Percentiles rank a stretch among this genome's conserved stretches.
phyloP scores from a whole-genome alignment of 2,329 filamentous ascomycete genomes.

The Ascochyta rabiei region DNA sequence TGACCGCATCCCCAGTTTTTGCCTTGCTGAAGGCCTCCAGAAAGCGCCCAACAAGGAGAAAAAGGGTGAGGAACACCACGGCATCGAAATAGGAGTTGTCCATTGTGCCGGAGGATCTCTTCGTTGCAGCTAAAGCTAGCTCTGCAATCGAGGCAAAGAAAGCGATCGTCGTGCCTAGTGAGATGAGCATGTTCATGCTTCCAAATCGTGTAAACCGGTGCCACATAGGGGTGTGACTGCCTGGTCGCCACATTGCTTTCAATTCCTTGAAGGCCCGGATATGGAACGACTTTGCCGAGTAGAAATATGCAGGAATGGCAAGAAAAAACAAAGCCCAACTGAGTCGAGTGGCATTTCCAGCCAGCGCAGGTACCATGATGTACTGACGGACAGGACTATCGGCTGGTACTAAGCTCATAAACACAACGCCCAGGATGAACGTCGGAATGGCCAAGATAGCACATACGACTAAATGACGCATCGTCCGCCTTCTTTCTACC shows the following conservation, averaged over 20 bases:
- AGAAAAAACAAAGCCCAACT: conserved; percentile 82
- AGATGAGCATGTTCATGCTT: conserved; percentile 95
- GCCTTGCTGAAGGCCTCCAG: conserved; percentile 92
- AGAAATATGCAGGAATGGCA: conserved; percentile 85
- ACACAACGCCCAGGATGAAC: conserved; percentile 86
- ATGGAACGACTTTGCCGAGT: conserved; percentile 86
- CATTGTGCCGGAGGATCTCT: conserved; percentile 42
- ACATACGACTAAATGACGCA: conserved; percentile 74
- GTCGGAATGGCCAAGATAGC: conserved; percentile 76
- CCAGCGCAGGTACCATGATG: conserved; percentile 72
- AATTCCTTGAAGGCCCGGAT: conserved; percentile 79
- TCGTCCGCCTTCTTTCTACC: conserved; percentile 70
- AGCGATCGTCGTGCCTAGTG: conserved; percentile 83
- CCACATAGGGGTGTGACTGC: conserved; percentile 73
- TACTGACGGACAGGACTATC: conserved; percentile 65
- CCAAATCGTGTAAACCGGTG: conserved; percentile 89
- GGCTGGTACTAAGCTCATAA: conserved; percentile 78
- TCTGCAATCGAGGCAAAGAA: conserved; percentile 83
- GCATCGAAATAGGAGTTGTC: conserved; percentile 78
- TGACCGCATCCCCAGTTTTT: conserved; percentile 84
- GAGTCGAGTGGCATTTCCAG: conserved; percentile 72
- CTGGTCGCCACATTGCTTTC: conserved; percentile 74
- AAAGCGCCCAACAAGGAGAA: conserved; percentile 75
- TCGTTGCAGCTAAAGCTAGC: conserved; percentile 64
- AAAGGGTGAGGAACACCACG: conserved; percentile 89